phyloP scores from a whole-genome alignment of 768 basidiomycete genomes.

The Galerina sulciceps region DNA sequence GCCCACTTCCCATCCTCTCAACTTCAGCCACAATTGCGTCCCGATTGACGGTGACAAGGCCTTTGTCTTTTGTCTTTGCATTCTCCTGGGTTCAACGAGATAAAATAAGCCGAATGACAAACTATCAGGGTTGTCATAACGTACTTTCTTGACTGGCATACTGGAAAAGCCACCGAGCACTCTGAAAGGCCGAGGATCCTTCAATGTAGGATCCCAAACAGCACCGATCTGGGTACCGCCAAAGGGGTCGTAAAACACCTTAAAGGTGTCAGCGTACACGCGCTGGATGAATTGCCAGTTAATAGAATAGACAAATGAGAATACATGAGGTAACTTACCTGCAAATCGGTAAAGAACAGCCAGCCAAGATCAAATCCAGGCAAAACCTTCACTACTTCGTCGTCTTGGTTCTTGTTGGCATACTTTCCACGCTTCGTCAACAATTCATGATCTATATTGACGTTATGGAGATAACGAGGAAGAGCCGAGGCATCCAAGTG shows the following conservation, averaged over 20 bases:
- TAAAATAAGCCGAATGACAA: not conserved
- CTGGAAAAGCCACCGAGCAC: constrained; percentile 85
- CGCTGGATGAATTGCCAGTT: constrained; percentile 44
- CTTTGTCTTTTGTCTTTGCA: constrained; percentile 57
- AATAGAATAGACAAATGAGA: not conserved
- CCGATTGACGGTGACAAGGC: constrained; percentile 68
- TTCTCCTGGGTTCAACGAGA: constrained; percentile 31
- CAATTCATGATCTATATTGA: constrained; percentile 52
- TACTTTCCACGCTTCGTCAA: constrained; percentile 50
- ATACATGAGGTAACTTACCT: constrained; percentile 49
- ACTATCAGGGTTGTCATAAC: not conserved
- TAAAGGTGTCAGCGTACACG: constrained; percentile 74
- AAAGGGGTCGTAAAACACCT: constrained; percentile 82
- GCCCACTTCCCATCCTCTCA: constrained; percentile 69
- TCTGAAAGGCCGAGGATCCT: constrained; percentile 68
- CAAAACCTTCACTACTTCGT: constrained; percentile 37
- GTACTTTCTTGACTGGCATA: constrained; percentile 53
- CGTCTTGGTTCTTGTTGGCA: constrained; percentile 43
- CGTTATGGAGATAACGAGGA: constrained; percentile 77
- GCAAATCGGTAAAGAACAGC: constrained; percentile 69
- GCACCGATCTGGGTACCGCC: constrained; percentile 82
- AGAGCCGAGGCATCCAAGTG: constrained; percentile 67
- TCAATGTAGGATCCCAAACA: constrained; percentile 84
- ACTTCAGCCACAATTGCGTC: constrained; percentile 74
- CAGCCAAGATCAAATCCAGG: constrained; percentile 84